Conservation (phyloP, 2,329 filamentous ascomycete genomes). For the Neonectria neomacrospora region DNA sequence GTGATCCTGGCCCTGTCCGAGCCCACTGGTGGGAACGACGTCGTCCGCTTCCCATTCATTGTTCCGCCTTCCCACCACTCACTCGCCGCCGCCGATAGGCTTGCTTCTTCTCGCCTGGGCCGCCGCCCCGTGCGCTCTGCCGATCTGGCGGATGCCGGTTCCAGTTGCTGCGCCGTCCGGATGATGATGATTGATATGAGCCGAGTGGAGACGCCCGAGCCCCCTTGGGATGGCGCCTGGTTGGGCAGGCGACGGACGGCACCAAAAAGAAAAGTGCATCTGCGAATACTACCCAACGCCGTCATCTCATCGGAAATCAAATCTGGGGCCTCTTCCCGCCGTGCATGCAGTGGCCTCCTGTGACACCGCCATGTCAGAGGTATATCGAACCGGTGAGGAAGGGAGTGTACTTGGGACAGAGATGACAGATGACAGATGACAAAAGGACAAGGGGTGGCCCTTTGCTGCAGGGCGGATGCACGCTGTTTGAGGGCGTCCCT, state of each 20-base stretch:
- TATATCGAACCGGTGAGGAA: neutral
- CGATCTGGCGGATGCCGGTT: slow-evolving; percentile 42
- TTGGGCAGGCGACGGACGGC: slow-evolving; percentile 9
- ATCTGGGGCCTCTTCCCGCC: neutral
- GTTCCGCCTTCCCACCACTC: slow-evolving; percentile 27
- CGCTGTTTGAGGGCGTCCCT: slow-evolving; percentile 9
- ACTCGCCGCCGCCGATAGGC: slow-evolving; percentile 22
- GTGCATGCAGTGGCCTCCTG: neutral
- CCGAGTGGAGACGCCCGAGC: slow-evolving; percentile 13
- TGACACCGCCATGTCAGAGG: neutral
- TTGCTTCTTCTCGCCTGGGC: slow-evolving; percentile 28
- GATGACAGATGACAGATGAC: neutral
- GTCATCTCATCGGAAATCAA: neutral
- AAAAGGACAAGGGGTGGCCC: neutral
- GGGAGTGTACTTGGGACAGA: neutral
- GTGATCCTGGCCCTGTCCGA: slow-evolving; percentile 36
- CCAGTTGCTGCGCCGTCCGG: neutral
- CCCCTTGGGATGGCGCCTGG: slow-evolving; percentile 9
- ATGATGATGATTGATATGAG: slow-evolving; percentile 14
- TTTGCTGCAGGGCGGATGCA: slow-evolving; percentile 14
- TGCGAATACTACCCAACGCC: neutral
- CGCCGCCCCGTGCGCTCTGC: slow-evolving; percentile 40
- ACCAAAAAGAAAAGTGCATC: slow-evolving; percentile 4
- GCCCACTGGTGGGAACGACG: slow-evolving; percentile 38
- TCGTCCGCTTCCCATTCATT: slow-evolving; percentile 27